These are phyloP conservation scores for Fusarium cyanostomum DNA, from an alignment of 2,329 filamentous ascomycete genomes.

Conservation along the genomic window DNA sequence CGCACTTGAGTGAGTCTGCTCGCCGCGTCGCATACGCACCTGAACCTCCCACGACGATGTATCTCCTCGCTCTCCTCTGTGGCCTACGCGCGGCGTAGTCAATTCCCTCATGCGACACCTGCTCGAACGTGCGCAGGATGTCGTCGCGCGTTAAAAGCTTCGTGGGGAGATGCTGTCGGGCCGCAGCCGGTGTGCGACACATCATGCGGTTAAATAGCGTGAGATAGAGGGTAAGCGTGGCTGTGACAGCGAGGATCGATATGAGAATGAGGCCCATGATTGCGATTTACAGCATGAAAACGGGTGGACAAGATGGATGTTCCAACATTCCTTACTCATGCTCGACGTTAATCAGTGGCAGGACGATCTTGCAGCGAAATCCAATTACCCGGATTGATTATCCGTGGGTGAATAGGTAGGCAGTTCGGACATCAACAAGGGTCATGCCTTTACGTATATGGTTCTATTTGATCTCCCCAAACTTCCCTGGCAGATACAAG, in stretches of 20 bases:
- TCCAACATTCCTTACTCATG: neutral
- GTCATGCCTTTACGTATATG: neutral
- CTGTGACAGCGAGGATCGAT: neutral
- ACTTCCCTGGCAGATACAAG: neutral
- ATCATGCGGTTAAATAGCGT: constrained; percentile 51
- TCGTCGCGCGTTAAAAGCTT: constrained; percentile 49
- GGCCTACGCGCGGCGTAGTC: constrained; percentile 53
- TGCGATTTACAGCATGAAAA: neutral
- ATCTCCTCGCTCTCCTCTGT: constrained; percentile 53
- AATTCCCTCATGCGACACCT: constrained; percentile 48
- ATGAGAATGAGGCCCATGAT: neutral
- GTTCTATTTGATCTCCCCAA: neutral
- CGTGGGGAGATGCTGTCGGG: constrained; percentile 42
- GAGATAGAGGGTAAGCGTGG: constrained; percentile 35
- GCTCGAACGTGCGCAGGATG: constrained; percentile 46
- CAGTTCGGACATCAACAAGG: neutral
- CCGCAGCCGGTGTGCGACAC: constrained; percentile 49
- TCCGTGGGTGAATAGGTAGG: too few species aligned
- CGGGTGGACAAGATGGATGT: too few species aligned
- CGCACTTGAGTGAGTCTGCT: neutral
- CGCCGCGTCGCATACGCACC: constrained; percentile 20
- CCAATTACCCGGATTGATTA: too few species aligned
- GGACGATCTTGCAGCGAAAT: too few species aligned
- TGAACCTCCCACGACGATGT: constrained; percentile 58
- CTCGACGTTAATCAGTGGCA: neutral